phyloP scores from a whole-genome alignment of 208 protist genomes.

The Trypanosoma congolense region DNA sequence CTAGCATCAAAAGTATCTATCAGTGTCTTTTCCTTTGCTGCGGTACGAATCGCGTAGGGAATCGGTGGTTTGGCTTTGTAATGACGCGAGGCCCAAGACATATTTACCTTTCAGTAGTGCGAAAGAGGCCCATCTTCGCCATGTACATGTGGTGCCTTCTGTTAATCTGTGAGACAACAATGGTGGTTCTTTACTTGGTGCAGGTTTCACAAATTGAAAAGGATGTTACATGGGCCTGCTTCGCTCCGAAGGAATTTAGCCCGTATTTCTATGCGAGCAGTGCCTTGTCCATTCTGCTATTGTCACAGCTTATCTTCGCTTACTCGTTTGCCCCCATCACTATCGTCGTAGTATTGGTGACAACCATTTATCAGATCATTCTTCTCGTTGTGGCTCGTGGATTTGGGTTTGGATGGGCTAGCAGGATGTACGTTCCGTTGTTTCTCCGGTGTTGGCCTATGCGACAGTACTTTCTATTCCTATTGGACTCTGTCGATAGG shows the following conservation, averaged over 20 bases:
- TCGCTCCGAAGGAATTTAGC: slow-evolving; percentile 44
- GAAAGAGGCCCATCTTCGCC: slow-evolving; percentile 58
- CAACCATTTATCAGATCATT: slow-evolving; percentile 78
- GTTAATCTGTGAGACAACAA: slow-evolving; percentile 66
- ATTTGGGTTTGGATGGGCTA: slow-evolving; percentile 51
- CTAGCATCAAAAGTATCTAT: slow-evolving; percentile 8
- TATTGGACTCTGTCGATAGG: slow-evolving; percentile 70
- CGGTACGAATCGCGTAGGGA: not conserved
- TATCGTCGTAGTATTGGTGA: slow-evolving; percentile 64
- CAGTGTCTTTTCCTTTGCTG: not conserved
- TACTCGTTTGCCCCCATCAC: slow-evolving; percentile 74
- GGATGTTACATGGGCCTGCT: slow-evolving; percentile 48
- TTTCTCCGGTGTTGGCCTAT: slow-evolving; percentile 86
- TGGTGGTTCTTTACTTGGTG: slow-evolving; percentile 66
- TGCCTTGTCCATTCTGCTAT: slow-evolving; percentile 59
- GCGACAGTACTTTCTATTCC: slow-evolving; percentile 83
- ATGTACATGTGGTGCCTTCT: slow-evolving; percentile 75
- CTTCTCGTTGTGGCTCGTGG: slow-evolving; percentile 56
- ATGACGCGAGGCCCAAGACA: slow-evolving; percentile 72
- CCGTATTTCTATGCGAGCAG: slow-evolving; percentile 63
- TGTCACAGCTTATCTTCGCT: slow-evolving; percentile 79
- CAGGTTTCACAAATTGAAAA: slow-evolving; percentile 38
- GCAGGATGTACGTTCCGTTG: slow-evolving; percentile 75
- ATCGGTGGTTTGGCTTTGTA: slow-evolving; percentile 36
- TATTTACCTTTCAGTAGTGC: slow-evolving; percentile 76